A percentile compares a stretch with the other conserved stretches of the same genome.
Evolutionary conservation across 352 stramenopile genomes (phyloP).

Genomic region (Globisporangium radiosum): DNA sequence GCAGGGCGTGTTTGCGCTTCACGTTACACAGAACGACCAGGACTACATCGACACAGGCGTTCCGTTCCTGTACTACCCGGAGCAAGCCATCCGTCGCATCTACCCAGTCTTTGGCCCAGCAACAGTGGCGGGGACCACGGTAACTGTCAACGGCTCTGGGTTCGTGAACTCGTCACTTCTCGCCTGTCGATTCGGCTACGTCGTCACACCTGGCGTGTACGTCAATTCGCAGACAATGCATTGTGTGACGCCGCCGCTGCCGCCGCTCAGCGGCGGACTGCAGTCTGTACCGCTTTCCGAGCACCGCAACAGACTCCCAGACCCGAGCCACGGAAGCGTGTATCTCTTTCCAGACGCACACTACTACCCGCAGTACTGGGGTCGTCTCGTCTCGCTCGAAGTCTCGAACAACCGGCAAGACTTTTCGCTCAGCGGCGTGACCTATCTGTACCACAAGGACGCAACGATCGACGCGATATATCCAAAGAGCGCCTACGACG

Average conservation of each 20-base stretch:
- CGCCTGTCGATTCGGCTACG: slow-evolving; percentile 84
- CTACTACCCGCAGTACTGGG: slow-evolving; percentile 86
- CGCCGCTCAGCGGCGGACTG: slow-evolving; percentile 44
- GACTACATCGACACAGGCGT: slow-evolving; percentile 75
- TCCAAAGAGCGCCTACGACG: slow-evolving; percentile 48
- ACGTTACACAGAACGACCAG: slow-evolving; percentile 90
- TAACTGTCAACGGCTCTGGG: slow-evolving; percentile 76
- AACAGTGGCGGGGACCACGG: slow-evolving; percentile 63
- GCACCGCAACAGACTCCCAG: slow-evolving; percentile 47
- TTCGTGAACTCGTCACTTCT: slow-evolving; percentile 88
- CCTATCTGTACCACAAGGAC: slow-evolving; percentile 92
- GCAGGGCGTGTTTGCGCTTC: slow-evolving; percentile 65
- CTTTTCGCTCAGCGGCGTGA: slow-evolving; percentile 87
- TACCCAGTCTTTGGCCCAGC: slow-evolving; percentile 87
- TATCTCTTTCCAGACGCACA: slow-evolving; percentile 78
- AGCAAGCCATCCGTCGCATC: slow-evolving; percentile 69
- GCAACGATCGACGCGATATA: slow-evolving; percentile 58
- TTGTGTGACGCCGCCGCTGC: slow-evolving; percentile 78
- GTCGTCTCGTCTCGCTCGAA: slow-evolving; percentile 88
- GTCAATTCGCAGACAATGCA: slow-evolving; percentile 67
- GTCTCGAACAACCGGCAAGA: slow-evolving; percentile 95
- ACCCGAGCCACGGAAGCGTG: slow-evolving; percentile 56
- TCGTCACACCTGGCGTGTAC: slow-evolving; percentile 80
- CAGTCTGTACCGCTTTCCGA: slow-evolving; percentile 58
- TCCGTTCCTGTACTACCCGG: slow-evolving; percentile 82